Conservation (phyloP, 495 filamentous ascomycete species). For the Talaromyces borbonicus region DNA sequence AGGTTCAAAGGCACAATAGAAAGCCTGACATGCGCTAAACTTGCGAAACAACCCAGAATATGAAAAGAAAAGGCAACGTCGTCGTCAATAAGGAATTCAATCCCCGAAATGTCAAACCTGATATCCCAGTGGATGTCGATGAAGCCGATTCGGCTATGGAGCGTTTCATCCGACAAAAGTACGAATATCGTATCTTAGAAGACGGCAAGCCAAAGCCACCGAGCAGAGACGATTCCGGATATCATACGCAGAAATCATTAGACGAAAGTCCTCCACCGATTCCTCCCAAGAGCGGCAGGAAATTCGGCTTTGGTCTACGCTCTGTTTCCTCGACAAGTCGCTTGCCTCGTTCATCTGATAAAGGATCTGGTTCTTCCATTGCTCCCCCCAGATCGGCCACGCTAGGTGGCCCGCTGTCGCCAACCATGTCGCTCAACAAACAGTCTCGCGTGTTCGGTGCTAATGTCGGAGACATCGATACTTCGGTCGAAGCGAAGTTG, state of each 20-base stretch:
- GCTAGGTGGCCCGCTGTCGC: constrained; percentile 11
- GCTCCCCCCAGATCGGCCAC: constrained; percentile 14
- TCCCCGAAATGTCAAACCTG: constrained; percentile 66
- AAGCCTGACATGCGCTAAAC: background rate
- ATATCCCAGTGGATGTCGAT: constrained; percentile 79
- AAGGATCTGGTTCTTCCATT: constrained; percentile 22
- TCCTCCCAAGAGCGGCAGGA: constrained; percentile 70
- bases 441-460: constrained; percentile 58
- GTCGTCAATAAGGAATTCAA: constrained; percentile 83
- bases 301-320: constrained; percentile 63
- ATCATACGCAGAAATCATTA: constrained; percentile 23
- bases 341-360: constrained; percentile 25
- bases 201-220: constrained; percentile 40
- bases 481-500: constrained; percentile 58
- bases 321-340: constrained; percentile 63
- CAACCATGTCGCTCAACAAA: constrained; percentile 40
- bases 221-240: constrained; percentile 31
- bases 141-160: constrained; percentile 90
- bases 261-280: constrained; percentile 45
- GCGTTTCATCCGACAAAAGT: constrained; percentile 88
- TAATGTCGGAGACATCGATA: constrained; percentile 48
- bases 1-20: too few relatives aligned
- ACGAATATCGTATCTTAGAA: constrained; percentile 56
- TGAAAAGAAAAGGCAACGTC: constrained; percentile 82
- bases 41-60: constrained; percentile 46